Evolutionary conservation across 768 basidiomycete species (phyloP).

Genomic region (Rhizopogon rudus): DNA sequence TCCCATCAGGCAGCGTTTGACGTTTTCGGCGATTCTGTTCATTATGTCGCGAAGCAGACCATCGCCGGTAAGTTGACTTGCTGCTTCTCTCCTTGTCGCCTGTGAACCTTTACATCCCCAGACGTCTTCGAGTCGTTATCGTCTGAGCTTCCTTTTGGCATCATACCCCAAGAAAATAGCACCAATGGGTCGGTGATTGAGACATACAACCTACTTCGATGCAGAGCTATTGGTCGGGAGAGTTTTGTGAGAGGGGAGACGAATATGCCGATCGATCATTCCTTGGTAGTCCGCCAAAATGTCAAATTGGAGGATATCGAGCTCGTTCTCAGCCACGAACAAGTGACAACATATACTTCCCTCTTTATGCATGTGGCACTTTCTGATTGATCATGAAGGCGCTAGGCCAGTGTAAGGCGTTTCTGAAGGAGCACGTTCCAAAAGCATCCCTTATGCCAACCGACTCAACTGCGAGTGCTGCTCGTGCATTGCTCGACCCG

Average conservation of each 20-base stretch:
- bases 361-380: constrained; percentile 1
- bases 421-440: constrained; percentile 51
- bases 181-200: constrained; percentile 71
- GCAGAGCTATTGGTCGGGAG: constrained; percentile 28
- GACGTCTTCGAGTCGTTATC: constrained; percentile 57
- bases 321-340: constrained; percentile 72
- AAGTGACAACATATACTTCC: constrained; percentile 37
- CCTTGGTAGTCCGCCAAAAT: constrained; percentile 59
- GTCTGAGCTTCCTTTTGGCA: constrained; percentile 38
- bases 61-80: constrained; percentile 32
- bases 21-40: constrained; percentile 38
- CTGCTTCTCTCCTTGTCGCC: not conserved
- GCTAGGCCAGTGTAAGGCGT: constrained; percentile 71
- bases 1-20: constrained; percentile 57
- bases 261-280: constrained; percentile 59
- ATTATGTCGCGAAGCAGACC: constrained; percentile 36
- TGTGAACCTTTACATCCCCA: constrained; percentile 21
- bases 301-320: constrained; percentile 50
- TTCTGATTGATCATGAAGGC: constrained; percentile 41
- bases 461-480: constrained; percentile 73
- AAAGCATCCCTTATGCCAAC: constrained; percentile 46
- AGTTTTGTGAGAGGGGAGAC: constrained; percentile 59
- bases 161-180: constrained; percentile 81
- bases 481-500: constrained; percentile 33
- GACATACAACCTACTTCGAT: constrained; percentile 63